phyloP scores from a whole-genome alignment of 2,329 filamentous ascomycete genomes.

The Cercospora berteroae region DNA sequence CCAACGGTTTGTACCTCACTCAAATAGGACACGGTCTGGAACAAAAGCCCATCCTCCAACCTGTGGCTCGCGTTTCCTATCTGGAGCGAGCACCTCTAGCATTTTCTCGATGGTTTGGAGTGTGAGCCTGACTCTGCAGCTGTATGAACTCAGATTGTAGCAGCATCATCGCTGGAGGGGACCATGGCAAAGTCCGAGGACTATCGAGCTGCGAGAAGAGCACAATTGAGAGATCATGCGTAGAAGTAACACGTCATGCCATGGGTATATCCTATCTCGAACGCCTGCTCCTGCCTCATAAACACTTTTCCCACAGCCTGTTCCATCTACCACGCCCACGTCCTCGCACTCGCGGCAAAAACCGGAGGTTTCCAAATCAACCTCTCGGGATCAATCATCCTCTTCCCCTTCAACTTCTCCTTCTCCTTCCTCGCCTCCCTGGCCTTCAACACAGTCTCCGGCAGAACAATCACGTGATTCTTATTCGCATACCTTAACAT shows the following conservation, averaged over 20 bases:
- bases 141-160: too few species aligned
- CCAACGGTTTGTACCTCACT: too few species aligned
- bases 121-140: too few species aligned
- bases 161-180: background rate
- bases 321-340: slow-evolving; percentile 80
- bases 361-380: slow-evolving; percentile 96
- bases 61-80: too few species aligned
- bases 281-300: background rate
- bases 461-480: slow-evolving; percentile 92
- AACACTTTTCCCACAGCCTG: background rate
- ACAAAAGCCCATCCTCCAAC: too few species aligned
- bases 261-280: slow-evolving; percentile 9
- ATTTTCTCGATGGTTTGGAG: too few species aligned
- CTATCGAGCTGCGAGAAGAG: background rate
- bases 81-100: too few species aligned
- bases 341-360: slow-evolving; percentile 83
- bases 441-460: slow-evolving; percentile 72
- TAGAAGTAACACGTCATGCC: background rate
- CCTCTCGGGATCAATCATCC: slow-evolving; percentile 70
- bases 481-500: slow-evolving; percentile 96
- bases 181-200: background rate
- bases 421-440: slow-evolving; percentile 68
- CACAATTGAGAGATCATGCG: background rate
- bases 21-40: too few species aligned
- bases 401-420: slow-evolving; percentile 72